Percentiles rank a stretch among this genome's conserved stretches.
Evolutionary conservation across 1,284 basidiomycete genomes (phyloP).

Genomic region (Retiboletus flavoniger): DNA sequence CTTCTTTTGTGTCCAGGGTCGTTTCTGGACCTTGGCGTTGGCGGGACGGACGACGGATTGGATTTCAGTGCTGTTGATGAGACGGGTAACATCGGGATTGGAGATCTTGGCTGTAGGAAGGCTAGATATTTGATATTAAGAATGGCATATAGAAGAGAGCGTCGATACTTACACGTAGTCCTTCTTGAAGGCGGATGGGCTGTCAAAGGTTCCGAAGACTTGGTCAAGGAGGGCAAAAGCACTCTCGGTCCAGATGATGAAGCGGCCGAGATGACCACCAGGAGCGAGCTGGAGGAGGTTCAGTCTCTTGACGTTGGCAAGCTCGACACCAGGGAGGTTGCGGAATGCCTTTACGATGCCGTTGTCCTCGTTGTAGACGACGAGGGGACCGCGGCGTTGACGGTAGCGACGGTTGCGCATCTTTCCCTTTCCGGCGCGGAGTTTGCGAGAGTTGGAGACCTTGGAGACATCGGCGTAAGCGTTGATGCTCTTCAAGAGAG

Average conservation of each 20-base stretch:
- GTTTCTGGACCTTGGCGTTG: constrained; percentile 77
- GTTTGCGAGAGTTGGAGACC: constrained; percentile 96
- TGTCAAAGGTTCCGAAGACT: constrained; percentile 93
- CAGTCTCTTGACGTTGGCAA: constrained; percentile 91
- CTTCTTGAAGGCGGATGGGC: constrained; percentile 85
- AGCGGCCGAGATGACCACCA: constrained; percentile 98
- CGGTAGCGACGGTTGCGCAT: constrained; percentile 95
- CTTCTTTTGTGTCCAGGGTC: constrained; percentile 99
- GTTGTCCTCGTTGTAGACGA: constrained; percentile 98
- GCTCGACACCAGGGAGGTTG: constrained; percentile 98
- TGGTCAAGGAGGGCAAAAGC: constrained; percentile 94
- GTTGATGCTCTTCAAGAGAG: constrained; percentile 86
- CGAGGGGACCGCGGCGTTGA: constrained; percentile 95
- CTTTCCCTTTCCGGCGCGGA: constrained; percentile 98
- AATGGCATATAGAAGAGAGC: not conserved
- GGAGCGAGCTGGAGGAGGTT: constrained; percentile 99
- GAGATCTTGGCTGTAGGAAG: constrained; percentile 94
- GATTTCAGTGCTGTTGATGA: constrained; percentile 98
- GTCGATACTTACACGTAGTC: constrained; percentile 72
- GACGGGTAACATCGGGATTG: constrained; percentile 95
- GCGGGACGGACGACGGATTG: constrained; percentile 93
- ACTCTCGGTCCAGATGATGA: constrained; percentile 98
- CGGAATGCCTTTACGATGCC: constrained; percentile 98
- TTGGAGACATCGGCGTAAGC: constrained; percentile 96
- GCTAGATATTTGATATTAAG: constrained; percentile 39